Evolutionary conservation across 2,329 filamentous ascomycete genomes (phyloP).

Genomic region (Gyromitra esculenta): DNA sequence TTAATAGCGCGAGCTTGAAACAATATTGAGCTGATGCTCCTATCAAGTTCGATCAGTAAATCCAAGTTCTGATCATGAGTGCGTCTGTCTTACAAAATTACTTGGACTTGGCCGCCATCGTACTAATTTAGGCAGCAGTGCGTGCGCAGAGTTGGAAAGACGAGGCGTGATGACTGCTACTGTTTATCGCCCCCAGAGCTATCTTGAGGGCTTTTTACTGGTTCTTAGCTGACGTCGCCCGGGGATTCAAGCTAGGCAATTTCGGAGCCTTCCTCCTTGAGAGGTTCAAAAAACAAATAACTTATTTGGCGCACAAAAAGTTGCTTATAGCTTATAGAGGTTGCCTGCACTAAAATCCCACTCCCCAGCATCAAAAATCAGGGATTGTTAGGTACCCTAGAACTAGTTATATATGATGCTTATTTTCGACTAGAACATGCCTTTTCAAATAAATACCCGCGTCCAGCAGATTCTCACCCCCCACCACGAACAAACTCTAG

Average conservation of each 20-base stretch:
- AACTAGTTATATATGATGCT: not conserved
- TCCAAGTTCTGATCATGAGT: not conserved
- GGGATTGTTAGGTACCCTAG: not conserved
- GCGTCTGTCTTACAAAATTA: not conserved
- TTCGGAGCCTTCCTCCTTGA: not conserved
- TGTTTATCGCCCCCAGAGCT: not conserved
- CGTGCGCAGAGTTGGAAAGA: conserved; percentile 1
- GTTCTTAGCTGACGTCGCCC: not conserved
- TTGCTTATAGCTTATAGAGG: not conserved
- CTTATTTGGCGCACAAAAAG: not conserved
- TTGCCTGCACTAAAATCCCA: not conserved
- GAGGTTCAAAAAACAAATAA: not conserved
- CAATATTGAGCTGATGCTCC: not conserved
- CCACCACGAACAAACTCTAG: not conserved
- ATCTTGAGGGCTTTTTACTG: not conserved
- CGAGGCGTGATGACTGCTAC: conserved; percentile 3
- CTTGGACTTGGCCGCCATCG: not conserved
- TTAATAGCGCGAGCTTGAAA: not conserved
- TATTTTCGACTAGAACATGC: not conserved
- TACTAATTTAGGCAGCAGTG: conserved; percentile 2
- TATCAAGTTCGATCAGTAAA: not conserved
- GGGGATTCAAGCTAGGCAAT: not conserved
- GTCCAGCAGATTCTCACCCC: not conserved
- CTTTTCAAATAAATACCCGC: conserved; percentile 9
- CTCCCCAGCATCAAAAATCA: not conserved